phyloP scores from a whole-genome alignment of 768 basidiomycete genomes.

The Candolleomyces eurysporus region DNA sequence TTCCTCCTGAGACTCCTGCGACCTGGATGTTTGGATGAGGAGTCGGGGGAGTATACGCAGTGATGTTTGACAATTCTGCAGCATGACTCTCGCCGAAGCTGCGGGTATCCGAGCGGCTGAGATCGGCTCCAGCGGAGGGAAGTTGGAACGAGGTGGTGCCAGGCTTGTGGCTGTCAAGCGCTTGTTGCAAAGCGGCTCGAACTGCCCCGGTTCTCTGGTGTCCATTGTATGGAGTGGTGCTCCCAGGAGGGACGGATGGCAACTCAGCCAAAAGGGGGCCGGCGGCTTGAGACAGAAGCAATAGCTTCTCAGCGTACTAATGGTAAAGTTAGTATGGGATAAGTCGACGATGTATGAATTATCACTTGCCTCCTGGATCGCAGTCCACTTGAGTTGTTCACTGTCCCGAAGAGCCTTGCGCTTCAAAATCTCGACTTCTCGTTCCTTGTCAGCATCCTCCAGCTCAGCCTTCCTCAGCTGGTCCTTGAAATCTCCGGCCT shows the following conservation, averaged over 20 bases:
- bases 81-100: conserved; percentile 88
- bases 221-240: conserved; percentile 56
- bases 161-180: conserved; percentile 74
- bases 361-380: conserved; percentile 65
- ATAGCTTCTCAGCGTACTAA: conserved; percentile 80
- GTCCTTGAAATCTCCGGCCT: conserved; percentile 65
- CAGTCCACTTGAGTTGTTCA: conserved; percentile 77
- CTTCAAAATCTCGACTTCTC: conserved; percentile 68
- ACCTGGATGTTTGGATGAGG: conserved; percentile 10
- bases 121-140: conserved; percentile 47
- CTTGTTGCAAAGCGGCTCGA: conserved; percentile 73
- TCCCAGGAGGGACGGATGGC: conserved; percentile 65
- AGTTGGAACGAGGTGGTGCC: conserved; percentile 52
- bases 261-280: conserved; percentile 59
- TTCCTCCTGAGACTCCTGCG: not conserved
- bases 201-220: conserved; percentile 61
- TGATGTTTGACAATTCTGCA: conserved; percentile 62
- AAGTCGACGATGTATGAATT: conserved; percentile 1
- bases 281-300: conserved; percentile 71
- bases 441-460: conserved; percentile 66
- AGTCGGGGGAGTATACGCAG: conserved; percentile 24
- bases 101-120: conserved; percentile 68
- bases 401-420: conserved; percentile 75
- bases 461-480: conserved; percentile 64
- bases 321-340: conserved; percentile 1